Evolutionary conservation across 2,329 filamentous ascomycete genomes (phyloP).

Genomic region (Colletotrichum musae): DNA sequence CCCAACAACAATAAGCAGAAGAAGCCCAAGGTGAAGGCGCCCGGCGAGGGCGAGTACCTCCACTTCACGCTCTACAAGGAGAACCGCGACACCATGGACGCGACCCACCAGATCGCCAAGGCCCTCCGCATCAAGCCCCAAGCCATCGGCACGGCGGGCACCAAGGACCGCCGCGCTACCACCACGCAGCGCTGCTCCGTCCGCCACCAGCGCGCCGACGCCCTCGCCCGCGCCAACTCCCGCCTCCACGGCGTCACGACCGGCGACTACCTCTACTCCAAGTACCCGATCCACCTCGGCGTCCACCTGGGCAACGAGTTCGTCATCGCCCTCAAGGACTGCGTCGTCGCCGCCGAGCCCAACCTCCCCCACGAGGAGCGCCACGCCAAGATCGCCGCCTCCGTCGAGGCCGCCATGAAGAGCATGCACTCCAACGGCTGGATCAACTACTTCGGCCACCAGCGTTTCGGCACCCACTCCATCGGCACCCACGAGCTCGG

Average conservation of each 20-base stretch:
- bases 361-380: constrained; percentile 32
- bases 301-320: constrained; percentile 94
- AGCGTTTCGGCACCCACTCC: constrained; percentile 91
- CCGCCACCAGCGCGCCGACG: constrained; percentile 64
- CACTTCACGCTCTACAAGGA: constrained; percentile 97
- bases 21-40: constrained; percentile 36
- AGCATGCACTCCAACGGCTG: constrained; percentile 83
- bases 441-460: constrained; percentile 98
- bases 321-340: constrained; percentile 90
- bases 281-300: constrained; percentile 82
- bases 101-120: constrained; percentile 81
- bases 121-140: constrained; percentile 82
- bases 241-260: constrained; percentile 76
- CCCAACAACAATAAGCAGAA: constrained; percentile 41
- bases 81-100: constrained; percentile 97
- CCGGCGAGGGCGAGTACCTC: constrained; percentile 77
- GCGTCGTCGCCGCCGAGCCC: constrained; percentile 65
- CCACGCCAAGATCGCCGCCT: constrained; percentile 47
- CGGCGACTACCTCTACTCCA: constrained; percentile 86
- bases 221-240: constrained; percentile 75
- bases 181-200: constrained; percentile 87
- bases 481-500: constrained; percentile 90
- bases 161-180: constrained; percentile 90
- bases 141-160: constrained; percentile 83
- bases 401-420: constrained; percentile 72